Conservation (phyloP, 176 grass and related monocot genomes). For the Oryza brachyantha region DNA sequence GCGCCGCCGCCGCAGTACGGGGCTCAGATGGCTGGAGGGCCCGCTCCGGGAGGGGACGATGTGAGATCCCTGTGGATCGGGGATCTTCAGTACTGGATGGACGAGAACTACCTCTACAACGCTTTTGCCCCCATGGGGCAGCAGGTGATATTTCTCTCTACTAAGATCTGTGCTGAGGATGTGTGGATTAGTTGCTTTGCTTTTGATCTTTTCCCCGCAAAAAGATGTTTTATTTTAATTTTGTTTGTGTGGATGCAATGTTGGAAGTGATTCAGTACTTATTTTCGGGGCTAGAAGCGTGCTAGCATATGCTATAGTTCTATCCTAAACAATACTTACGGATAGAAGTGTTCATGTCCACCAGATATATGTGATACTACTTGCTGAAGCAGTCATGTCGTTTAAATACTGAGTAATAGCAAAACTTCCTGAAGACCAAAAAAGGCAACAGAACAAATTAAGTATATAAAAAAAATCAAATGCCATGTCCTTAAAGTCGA, state of each 20-base stretch:
- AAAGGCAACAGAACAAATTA: background rate
- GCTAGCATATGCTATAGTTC: background rate
- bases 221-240: background rate
- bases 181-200: background rate
- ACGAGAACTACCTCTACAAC: slow-evolving; percentile 60
- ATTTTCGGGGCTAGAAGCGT: too few species aligned
- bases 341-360: background rate
- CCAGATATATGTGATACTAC: background rate
- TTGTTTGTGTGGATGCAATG: background rate
- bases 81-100: slow-evolving; percentile 94
- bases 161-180: background rate
- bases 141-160: slow-evolving; percentile 31
- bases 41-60: slow-evolving; percentile 38
- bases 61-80: slow-evolving; percentile 85
- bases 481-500: background rate
- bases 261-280: background rate
- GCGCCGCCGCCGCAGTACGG: slow-evolving; percentile 39
- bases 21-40: slow-evolving; percentile 8
- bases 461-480: background rate
- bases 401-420: background rate
- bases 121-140: slow-evolving; percentile 52
- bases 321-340: background rate
- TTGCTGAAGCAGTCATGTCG: background rate
- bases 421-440: background rate
- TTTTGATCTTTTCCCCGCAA: background rate